Evolutionary conservation across 2,329 filamentous ascomycete species (phyloP).

Genomic region (Talaromyces rugulosus): DNA sequence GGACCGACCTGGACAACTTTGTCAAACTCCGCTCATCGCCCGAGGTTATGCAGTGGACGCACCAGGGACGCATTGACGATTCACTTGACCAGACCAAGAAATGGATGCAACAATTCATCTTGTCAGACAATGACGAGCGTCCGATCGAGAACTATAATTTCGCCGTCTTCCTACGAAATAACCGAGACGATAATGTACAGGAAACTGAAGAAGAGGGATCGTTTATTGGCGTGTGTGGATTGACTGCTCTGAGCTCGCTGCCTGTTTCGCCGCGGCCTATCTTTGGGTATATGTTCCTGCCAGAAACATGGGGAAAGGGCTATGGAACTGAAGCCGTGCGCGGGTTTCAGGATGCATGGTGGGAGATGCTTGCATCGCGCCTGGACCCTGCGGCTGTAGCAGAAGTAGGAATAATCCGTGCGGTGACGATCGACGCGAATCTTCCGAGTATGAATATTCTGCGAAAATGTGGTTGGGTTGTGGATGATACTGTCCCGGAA

Average conservation of each 20-base stretch:
- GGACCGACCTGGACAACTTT: background rate
- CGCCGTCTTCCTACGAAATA: background rate
- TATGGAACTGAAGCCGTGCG: conserved; percentile 1
- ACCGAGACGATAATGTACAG: background rate
- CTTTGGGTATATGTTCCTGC: conserved; percentile 7
- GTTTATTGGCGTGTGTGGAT: conserved; percentile 1
- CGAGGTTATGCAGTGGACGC: conserved; percentile 4
- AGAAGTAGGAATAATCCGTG: background rate
- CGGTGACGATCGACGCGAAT: background rate
- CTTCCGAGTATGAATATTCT: background rate
- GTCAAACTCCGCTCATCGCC: background rate
- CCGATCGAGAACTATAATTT: background rate
- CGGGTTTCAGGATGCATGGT: background rate
- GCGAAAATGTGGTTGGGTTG: background rate
- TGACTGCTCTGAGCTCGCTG: background rate
- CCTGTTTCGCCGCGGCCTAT: background rate
- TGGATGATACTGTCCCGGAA: background rate
- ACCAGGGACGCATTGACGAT: background rate
- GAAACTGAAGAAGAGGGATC: background rate
- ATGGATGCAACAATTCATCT: background rate
- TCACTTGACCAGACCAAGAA: background rate
- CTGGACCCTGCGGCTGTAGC: background rate
- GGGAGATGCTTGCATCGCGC: background rate
- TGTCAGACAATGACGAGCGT: background rate
- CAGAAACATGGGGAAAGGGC: conserved; percentile 2